Percentiles rank a stretch among this genome's conserved stretches.
Conservation (phyloP, 2,329 filamentous ascomycete species). For the Xylaria sp. region DNA sequence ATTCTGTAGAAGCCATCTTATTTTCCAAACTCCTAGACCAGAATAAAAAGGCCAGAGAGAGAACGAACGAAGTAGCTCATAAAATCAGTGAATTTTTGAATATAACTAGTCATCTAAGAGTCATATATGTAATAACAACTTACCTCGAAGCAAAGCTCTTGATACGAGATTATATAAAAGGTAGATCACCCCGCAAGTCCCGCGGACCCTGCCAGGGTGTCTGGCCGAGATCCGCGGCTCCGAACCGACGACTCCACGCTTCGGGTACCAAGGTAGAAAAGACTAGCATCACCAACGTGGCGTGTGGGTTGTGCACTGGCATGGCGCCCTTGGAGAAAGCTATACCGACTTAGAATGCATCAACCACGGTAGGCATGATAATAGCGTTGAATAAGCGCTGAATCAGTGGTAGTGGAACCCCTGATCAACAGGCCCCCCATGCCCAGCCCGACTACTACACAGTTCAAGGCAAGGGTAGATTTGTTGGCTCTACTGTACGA, state of each 20-base stretch:
- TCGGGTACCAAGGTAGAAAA: not conserved
- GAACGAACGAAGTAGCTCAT: no score
- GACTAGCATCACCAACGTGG: not conserved
- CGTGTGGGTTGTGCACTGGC: not conserved
- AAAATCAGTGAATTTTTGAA: not conserved
- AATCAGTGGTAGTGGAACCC: not conserved
- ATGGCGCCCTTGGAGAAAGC: not conserved
- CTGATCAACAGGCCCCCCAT: not conserved
- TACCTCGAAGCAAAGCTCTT: not conserved
- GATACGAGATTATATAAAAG: not conserved
- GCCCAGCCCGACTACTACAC: no score
- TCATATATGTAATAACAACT: not conserved
- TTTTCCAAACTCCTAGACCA: no score
- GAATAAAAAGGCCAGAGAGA: no score
- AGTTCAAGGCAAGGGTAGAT: no score
- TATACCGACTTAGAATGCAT: not conserved
- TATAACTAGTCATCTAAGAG: not conserved
- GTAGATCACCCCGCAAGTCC: not conserved
- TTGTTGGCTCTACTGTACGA: not conserved
- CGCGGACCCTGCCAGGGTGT: not conserved
- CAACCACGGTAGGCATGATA: not conserved
- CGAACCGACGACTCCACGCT: not conserved
- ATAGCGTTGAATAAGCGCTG: slow-evolving; percentile 1
- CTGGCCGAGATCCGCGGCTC: slow-evolving; percentile 3
- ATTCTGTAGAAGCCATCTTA: slow-evolving; percentile 22